phyloP scores from a whole-genome alignment of 2,329 filamentous ascomycete species.

The Fusarium sp. region DNA sequence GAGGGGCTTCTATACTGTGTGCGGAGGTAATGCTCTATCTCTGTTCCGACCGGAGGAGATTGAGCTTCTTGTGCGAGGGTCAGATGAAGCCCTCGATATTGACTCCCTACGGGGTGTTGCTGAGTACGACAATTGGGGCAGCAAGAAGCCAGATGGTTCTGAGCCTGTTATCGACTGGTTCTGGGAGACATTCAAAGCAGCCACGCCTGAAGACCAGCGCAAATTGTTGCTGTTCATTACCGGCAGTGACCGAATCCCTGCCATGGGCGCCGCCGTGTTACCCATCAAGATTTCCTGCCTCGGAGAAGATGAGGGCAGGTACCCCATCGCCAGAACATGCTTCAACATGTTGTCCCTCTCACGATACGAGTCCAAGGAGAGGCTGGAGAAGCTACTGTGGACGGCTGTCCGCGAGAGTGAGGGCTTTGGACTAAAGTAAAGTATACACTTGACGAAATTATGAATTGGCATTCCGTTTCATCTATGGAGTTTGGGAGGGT shows the following conservation, averaged over 20 bases:
- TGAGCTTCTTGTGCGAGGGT: constrained; percentile 86
- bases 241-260: constrained; percentile 89
- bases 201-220: constrained; percentile 76
- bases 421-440: constrained; percentile 87
- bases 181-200: constrained; percentile 82
- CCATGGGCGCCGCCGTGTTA: constrained; percentile 84
- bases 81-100: constrained; percentile 86
- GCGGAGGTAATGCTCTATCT: constrained; percentile 86
- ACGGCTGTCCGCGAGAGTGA: constrained; percentile 89
- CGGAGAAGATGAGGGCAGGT: constrained; percentile 79
- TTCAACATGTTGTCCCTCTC: constrained; percentile 88
- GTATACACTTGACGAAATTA: constrained; percentile 32
- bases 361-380: constrained; percentile 74
- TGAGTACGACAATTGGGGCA: constrained; percentile 84
- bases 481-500: constrained; percentile 33
- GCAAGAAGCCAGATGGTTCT: constrained; percentile 63
- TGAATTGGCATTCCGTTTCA: constrained; percentile 28
- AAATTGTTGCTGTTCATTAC: constrained; percentile 89
- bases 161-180: constrained; percentile 86
- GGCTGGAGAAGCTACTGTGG: constrained; percentile 81
- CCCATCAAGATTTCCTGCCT: constrained; percentile 81
- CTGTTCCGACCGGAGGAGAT: constrained; percentile 93
- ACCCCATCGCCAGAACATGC: constrained; percentile 88
- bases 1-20: constrained; percentile 92
- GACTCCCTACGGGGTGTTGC: constrained; percentile 80